Evolutionary conservation across 2,329 filamentous ascomycete species (phyloP), one percentile per base, ranked within the genome.

Genomic region (Amauroascus niger): DNA sequence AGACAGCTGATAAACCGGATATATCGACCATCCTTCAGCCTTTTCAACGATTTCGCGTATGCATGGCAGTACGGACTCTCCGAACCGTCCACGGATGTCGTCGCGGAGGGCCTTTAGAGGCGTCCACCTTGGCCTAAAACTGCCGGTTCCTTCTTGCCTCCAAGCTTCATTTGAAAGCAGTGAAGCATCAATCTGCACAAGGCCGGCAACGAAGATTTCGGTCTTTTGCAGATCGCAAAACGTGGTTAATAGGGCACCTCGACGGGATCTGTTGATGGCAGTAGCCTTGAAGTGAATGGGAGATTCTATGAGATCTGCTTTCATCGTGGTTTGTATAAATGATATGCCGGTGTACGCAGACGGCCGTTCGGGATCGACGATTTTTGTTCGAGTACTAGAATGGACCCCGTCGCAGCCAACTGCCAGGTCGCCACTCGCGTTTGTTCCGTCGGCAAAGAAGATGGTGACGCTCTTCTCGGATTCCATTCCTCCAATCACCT

Each of bases 381-480:
- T 67, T 13, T 63, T 64, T 14, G 62, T 67, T 16, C 70, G 64
- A 22, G 69, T 63, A 8, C 62, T 61, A 0, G 70, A 73, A 59
- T 72, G 69, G 5, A 73, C 69, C 0, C 70, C 70, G 55, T 73
- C 70, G 50, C 68, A 71, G 9, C 70, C 70, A 26, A 73, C 57
- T 2, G 71, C 58, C 9, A 73, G 52, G 54, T 72, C 67, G 0
- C 66, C 69, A 5, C 59, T 59, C 0, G 65, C 67, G 5, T 54
- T 55, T 35, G 65, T 60, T 8, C 67, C 66, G 52, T 74, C 72
- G 13, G 66, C 57, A 51, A 75, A 75, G 20, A 61, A 61, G 4
- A 72, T 61, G 1, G 62, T 62, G 13, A 70, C 66, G 13, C 60
- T 53, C 22, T 65, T 60, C 2, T 63, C 58, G 0, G 56, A 56